Evolutionary conservation across 2,329 filamentous ascomycete genomes (phyloP), one percentile per base, ranked within the genome.

Genomic region (Xylaria hypoxylon): DNA sequence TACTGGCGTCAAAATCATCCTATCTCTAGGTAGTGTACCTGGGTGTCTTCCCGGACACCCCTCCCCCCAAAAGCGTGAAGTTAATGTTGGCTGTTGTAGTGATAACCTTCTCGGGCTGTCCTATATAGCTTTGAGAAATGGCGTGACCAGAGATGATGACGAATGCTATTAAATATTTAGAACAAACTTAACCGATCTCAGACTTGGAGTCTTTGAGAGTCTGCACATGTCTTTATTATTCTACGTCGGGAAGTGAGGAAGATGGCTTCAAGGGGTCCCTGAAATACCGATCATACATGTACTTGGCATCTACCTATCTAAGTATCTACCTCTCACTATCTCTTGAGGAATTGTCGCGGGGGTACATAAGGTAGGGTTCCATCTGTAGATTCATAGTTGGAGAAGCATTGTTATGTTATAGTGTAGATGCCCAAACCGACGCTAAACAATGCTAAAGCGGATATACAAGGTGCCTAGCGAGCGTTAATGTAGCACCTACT

Each of bases 1-100:
- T 38, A 40, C 48, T 56, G 56, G 26, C n/a, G 24, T n/a, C 56
- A 50, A 35, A 24, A 65, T 65, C 56, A 59, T 42, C n/a, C n/a
- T n/a, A n/a, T n/a, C n/a, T n/a, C n/a, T 42, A 26, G 10, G 26
- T 19, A 11, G 35, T n/a, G n/a, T n/a, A n/a, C n/a, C n/a, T n/a
- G n/a, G n/a, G n/a, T n/a, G n/a, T n/a, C n/a, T n/a, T 26, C 26
- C 15, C 17, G 10, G 24, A 31, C n/a, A 31, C 13, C 2, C 26
- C 19, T 47, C 11, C 44, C 19, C 6, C 28, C 1, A 17, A 33
- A 10, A 42, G 22, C 8, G 42, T 24, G 31, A 50, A 60, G 58
- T 19, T 44, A 51, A 62, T 50, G n/a, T 45, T 63, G 35, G 35
- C n/a, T 33, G n/a, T 45, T 44, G 44, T 50, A 22, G 42, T 19